Conservation (phyloP, 2,329 filamentous ascomycete genomes). For the Penicillium sp. region DNA sequence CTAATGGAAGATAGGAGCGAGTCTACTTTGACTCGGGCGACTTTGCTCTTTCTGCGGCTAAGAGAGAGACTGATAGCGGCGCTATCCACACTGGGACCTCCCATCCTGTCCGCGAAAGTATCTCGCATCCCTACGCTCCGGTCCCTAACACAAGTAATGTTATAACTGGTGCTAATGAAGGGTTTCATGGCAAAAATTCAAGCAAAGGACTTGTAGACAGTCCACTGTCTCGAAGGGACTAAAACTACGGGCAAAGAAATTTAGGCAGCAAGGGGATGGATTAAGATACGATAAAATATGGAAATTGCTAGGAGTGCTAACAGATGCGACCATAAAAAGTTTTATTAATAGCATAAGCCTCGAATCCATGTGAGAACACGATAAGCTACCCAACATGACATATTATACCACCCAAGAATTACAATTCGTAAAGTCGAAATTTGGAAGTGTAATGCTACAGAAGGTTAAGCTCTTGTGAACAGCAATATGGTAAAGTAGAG, state of each 20-base stretch:
- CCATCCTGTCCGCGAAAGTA: constrained; percentile 33
- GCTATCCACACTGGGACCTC: constrained; percentile 29
- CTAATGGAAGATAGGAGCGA: constrained; percentile 28
- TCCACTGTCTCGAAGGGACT: not conserved
- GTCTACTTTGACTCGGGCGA: constrained; percentile 39
- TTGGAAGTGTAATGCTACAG: no score
- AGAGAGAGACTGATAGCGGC: constrained; percentile 29
- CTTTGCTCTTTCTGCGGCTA: constrained; percentile 32
- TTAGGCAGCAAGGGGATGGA: not conserved
- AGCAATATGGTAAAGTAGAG: no score
- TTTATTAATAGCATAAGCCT: not conserved
- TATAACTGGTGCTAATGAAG: not conserved
- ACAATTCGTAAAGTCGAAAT: no score
- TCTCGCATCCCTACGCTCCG: constrained; percentile 34
- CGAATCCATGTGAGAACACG: no score
- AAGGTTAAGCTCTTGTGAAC: no score
- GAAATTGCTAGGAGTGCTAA: no score
- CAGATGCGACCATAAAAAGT: not conserved
- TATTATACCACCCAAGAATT: no score
- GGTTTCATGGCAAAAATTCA: not conserved
- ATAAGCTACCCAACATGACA: no score
- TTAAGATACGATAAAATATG: not conserved
- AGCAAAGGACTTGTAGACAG: not conserved
- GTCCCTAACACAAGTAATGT: constrained; percentile 32
- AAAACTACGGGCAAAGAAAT: not conserved